Evolutionary conservation across 768 basidiomycete species (phyloP).

Genomic region (Kwoniella dendrophila): DNA sequence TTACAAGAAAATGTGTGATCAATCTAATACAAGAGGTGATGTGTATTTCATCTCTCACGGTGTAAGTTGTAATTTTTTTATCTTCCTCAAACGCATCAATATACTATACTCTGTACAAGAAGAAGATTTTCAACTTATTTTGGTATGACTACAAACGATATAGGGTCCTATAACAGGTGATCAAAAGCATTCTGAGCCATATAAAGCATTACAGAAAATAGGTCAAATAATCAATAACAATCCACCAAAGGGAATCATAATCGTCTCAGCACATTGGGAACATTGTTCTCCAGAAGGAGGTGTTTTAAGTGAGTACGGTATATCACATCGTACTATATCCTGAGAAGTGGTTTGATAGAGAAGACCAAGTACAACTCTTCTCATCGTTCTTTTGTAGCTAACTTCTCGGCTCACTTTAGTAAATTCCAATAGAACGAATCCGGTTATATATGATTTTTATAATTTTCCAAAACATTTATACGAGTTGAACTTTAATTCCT

Average conservation of each 20-base stretch:
- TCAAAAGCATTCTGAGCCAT: slow-evolving; percentile 32
- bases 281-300: slow-evolving; percentile 2
- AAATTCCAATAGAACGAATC: slow-evolving; percentile 43
- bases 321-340: too few relatives aligned
- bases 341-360: too few relatives aligned
- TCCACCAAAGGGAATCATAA: slow-evolving; percentile 42
- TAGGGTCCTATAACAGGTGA: slow-evolving; percentile 49
- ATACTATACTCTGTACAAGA: too few relatives aligned
- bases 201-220: slow-evolving; percentile 41
- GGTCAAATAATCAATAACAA: slow-evolving; percentile 25
- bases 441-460: slow-evolving; percentile 51
- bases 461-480: slow-evolving; percentile 51
- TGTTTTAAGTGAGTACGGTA: slow-evolving; percentile 21
- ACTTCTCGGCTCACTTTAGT: slow-evolving; percentile 29
- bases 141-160: too few relatives aligned
- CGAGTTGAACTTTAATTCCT: slow-evolving; percentile 35
- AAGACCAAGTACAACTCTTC: slow-evolving; percentile 13
- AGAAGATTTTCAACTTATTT: too few relatives aligned
- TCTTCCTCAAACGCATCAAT: too few relatives aligned
- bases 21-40: slow-evolving; percentile 19
- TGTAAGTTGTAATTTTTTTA: slow-evolving; percentile 26
- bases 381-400: slow-evolving; percentile 22
- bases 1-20: too few relatives aligned
- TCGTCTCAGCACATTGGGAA: slow-evolving; percentile 54
- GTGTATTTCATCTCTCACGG: slow-evolving; percentile 54